Evolutionary conservation across 179 eudicot genomes (phyloP).

Genomic region (Carnegiea gigantea): DNA sequence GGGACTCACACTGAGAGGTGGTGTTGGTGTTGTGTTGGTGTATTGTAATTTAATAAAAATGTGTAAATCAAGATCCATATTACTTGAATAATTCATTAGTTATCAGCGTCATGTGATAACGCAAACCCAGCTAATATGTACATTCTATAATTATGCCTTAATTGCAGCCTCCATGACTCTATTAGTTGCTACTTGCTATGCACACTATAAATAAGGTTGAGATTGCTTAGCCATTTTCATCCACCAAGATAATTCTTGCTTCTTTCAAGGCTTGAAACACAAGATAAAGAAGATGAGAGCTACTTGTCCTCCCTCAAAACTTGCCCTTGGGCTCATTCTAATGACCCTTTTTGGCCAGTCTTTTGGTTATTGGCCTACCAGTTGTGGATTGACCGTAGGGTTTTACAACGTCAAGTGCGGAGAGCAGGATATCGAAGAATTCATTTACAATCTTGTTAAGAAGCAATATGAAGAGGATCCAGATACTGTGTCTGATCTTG

Average conservation of each 20-base stretch:
- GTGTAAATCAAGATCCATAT: not conserved
- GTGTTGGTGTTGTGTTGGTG: too few species aligned
- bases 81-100: not conserved
- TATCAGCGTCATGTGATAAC: not conserved
- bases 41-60: not conserved
- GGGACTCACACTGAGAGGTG: too few species aligned
- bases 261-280: not conserved
- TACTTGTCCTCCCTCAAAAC: not conserved
- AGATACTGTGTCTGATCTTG: not conserved
- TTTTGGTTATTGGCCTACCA: not conserved
- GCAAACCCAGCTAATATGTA: not conserved
- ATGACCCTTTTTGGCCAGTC: not conserved
- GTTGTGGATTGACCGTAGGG: not conserved
- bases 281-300: not conserved
- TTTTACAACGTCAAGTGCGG: not conserved
- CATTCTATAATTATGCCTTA: not conserved
- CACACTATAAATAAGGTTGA: not conserved
- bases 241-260: not conserved
- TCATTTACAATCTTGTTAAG: not conserved
- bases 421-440: not conserved
- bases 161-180: not conserved
- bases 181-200: not conserved
- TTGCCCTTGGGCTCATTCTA: slow-evolving; percentile 2
- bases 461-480: not conserved
- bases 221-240: not conserved